Conservation (phyloP, 1,284 basidiomycete species). For the Malassezia restricta region DNA sequence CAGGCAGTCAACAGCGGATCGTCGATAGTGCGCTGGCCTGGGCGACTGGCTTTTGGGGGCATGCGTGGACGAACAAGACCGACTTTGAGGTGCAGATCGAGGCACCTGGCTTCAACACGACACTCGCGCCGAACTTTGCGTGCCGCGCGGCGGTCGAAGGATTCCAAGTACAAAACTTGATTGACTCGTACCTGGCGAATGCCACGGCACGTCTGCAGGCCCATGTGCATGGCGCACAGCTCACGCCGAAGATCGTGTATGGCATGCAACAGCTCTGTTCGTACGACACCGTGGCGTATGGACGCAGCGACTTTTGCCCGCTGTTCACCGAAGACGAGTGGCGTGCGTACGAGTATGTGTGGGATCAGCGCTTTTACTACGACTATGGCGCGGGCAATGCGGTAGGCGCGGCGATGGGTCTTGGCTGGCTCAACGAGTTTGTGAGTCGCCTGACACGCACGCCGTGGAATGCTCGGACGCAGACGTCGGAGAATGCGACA, state of each 20-base stretch:
- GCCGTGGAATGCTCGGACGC: slow-evolving; percentile 20
- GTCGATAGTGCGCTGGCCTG: slow-evolving; percentile 37
- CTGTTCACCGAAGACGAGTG: slow-evolving; percentile 81
- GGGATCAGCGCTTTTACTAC: slow-evolving; percentile 49
- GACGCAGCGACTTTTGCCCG: slow-evolving; percentile 76
- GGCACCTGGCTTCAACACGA: slow-evolving; percentile 34
- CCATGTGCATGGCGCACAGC: slow-evolving; percentile 19
- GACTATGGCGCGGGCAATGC: slow-evolving; percentile 68
- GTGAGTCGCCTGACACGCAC: slow-evolving; percentile 23
- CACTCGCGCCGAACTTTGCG: slow-evolving; percentile 37
- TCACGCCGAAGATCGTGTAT: slow-evolving; percentile 22
- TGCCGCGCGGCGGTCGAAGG: slow-evolving; percentile 17
- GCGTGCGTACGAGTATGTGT: slow-evolving; percentile 69
- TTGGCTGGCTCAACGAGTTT: slow-evolving; percentile 58
- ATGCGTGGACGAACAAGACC: slow-evolving; percentile 19
- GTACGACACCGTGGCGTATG: slow-evolving; percentile 65
- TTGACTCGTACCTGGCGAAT: slow-evolving; percentile 29
- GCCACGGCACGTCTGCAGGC: slow-evolving; percentile 29
- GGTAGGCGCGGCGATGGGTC: slow-evolving; percentile 63
- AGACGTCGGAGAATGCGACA: slow-evolving; percentile 40
- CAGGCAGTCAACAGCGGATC: slow-evolving; percentile 41
- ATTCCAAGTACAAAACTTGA: slow-evolving; percentile 7
- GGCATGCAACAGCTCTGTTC: slow-evolving; percentile 41
- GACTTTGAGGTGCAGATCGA: slow-evolving; percentile 42
- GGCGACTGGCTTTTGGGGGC: slow-evolving; percentile 27